A percentile compares a stretch with the other conserved stretches of the same genome.
Evolutionary conservation across 2,329 filamentous ascomycete genomes (phyloP).

Genomic region (Trichoderma sp.): DNA sequence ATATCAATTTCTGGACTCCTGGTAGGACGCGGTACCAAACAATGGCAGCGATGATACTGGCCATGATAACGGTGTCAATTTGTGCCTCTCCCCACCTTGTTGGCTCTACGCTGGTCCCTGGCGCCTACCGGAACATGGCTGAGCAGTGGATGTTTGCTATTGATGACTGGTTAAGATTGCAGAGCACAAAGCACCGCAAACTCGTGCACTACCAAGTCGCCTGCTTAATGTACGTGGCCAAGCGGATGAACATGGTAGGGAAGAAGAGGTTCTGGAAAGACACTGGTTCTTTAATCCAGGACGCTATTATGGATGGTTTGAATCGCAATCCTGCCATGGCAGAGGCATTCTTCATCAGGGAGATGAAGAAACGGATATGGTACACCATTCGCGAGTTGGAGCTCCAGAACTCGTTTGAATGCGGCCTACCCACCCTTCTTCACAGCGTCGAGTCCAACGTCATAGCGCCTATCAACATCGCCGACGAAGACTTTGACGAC

Average conservation of each 20-base stretch:
- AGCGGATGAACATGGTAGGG: not conserved
- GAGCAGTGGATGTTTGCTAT: not conserved
- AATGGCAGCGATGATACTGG: slow-evolving; percentile 4
- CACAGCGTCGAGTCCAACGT: not conserved
- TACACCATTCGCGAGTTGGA: slow-evolving; percentile 6
- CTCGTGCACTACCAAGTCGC: slow-evolving; percentile 6
- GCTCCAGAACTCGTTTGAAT: slow-evolving; percentile 9
- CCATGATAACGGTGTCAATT: not conserved
- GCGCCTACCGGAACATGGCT: not conserved
- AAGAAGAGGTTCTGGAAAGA: slow-evolving; percentile 16
- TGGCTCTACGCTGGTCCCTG: not conserved
- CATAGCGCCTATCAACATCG: not conserved
- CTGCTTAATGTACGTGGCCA: not conserved
- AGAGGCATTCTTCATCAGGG: not conserved
- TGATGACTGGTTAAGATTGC: not conserved
- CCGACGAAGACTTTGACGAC: slow-evolving; percentile 6
- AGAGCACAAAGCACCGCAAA: slow-evolving; percentile 12
- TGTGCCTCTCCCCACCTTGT: not conserved
- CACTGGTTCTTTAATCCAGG: not conserved
- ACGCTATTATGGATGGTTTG: not conserved
- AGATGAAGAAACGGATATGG: slow-evolving; percentile 11
- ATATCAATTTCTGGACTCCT: slow-evolving; percentile 9
- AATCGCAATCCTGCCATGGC: not conserved
- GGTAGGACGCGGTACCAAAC: not conserved
- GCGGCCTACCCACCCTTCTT: slow-evolving; percentile 5